Conservation (phyloP, 768 basidiomycete species). For the Gymnopilus junonius region DNA sequence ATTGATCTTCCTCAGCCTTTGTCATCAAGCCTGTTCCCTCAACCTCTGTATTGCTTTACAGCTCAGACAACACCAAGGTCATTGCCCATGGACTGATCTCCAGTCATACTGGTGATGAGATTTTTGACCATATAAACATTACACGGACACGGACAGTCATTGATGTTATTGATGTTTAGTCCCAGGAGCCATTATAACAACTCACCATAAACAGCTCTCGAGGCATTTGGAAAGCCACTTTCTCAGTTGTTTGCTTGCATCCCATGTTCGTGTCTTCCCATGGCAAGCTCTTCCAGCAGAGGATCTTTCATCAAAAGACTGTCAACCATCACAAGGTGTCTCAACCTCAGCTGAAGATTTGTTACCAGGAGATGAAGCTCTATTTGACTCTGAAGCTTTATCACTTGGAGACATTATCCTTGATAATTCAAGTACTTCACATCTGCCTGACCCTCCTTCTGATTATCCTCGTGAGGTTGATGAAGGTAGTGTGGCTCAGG, state of each 20-base stretch:
- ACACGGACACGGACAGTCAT: conserved; percentile 10
- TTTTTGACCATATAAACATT: conserved; percentile 13
- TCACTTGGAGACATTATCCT: background rate
- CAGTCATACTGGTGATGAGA: background rate
- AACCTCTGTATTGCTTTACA: conserved; percentile 12
- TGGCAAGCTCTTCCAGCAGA: background rate
- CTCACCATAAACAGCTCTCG: conserved; percentile 16
- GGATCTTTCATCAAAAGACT: background rate
- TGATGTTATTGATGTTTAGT: conserved; percentile 15
- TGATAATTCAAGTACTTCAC: background rate
- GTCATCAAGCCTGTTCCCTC: background rate
- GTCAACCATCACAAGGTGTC: background rate
- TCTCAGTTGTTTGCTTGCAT: conserved; percentile 15
- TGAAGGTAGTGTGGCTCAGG: background rate
- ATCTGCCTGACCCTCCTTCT: background rate
- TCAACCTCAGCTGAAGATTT: background rate
- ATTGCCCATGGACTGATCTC: conserved; percentile 10
- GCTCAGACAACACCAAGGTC: conserved; percentile 7
- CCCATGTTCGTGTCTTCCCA: conserved; percentile 8
- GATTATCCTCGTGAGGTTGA: background rate
- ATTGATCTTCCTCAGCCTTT: conserved; percentile 21
- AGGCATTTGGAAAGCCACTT: conserved; percentile 18
- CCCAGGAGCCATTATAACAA: conserved; percentile 21
- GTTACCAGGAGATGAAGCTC: background rate
- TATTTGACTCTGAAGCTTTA: background rate